Evolutionary conservation across 169 alveolate species (phyloP).

Genomic region (Plasmodium gallinaceum): DNA sequence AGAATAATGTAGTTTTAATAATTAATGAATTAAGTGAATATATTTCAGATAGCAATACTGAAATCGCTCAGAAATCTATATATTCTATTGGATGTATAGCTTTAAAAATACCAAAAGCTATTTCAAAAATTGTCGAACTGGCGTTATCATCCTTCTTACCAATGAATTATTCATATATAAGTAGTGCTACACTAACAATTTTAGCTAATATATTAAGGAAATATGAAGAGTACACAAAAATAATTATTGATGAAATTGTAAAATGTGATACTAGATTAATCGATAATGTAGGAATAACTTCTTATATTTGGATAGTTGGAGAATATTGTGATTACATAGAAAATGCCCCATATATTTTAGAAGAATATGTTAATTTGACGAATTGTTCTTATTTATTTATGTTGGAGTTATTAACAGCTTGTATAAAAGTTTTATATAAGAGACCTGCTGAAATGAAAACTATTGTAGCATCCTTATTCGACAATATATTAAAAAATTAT

Average conservation of each 20-base stretch:
- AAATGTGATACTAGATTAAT: slow-evolving; percentile 77
- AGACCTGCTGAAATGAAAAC: slow-evolving; percentile 96
- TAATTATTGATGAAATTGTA: slow-evolving; percentile 77
- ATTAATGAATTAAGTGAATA: slow-evolving; percentile 94
- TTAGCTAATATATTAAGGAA: slow-evolving; percentile 88
- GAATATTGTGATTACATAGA: slow-evolving; percentile 85
- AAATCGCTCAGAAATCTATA: slow-evolving; percentile 93
- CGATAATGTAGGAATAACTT: slow-evolving; percentile 70
- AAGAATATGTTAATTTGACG: slow-evolving; percentile 84
- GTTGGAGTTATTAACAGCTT: slow-evolving; percentile 89
- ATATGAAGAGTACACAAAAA: slow-evolving; percentile 88
- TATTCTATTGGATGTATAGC: slow-evolving; percentile 93
- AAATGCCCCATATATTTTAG: slow-evolving; percentile 86
- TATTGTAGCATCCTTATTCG: slow-evolving; percentile 87
- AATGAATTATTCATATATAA: slow-evolving; percentile 83
- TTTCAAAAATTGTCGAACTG: slow-evolving; percentile 87
- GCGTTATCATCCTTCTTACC: slow-evolving; percentile 81
- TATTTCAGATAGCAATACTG: slow-evolving; percentile 94
- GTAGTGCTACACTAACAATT: slow-evolving; percentile 88
- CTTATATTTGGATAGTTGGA: slow-evolving; percentile 82
- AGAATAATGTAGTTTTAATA: slow-evolving; percentile 90
- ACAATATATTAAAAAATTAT: slow-evolving; percentile 81
- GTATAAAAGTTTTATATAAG: slow-evolving; percentile 91
- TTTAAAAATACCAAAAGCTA: slow-evolving; percentile 88
- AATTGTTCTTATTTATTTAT: slow-evolving; percentile 83